Base-by-base conservation (phyloP, 306 rosid species). In the Medicago arabica region DNA sequence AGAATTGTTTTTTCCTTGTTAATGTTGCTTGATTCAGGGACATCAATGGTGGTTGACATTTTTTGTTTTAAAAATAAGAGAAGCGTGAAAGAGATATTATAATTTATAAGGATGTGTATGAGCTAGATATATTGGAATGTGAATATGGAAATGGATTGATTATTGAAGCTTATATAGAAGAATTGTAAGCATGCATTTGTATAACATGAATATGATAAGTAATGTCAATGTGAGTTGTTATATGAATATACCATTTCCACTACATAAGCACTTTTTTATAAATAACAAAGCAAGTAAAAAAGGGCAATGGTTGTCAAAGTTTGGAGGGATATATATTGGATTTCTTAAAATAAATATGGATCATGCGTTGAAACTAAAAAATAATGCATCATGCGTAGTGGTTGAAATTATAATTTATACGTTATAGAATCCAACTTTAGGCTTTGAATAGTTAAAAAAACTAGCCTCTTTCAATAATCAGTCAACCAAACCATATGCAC, bases 31-130 rank as follows among this genome's bases (percentile, higher is more conserved):
- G 87, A 82, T 62, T 87, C 90, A 5, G 80, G 82, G 3, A 89
- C 82, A 28, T 91, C 96, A 61, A 88, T 78, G 44, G 83, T 67
- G 59, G 86, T 82, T 67, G 91, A 87, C 98, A 89, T 91, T 25
- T 79, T 70, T 38, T 13, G 38, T 14, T 75, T 64, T 31, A 23
- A 40, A 82, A 68, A 23, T 13, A 3, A 50, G 34, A 82, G 34
- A 82, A 66, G 10, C 16, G 59, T 83, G 58, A 44, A 67, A 68
- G 53, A 8, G 16, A n/a, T 72, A 5, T 63, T 71, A 7, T 63
- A 72, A 39, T 2, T 63, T 71, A 7, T 63, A 72, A 39, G 60
- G 19, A 72, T 74, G 4, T 14, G 34, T 34, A 59, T 70, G 36
- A 67, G 3, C 60, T 69, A 4, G 57, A 59, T 4, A 23, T 69